These are phyloP conservation scores for Sclerotinia subarctica DNA, from an alignment of 2,329 filamentous ascomycete genomes.

Conservation along the genomic window DNA sequence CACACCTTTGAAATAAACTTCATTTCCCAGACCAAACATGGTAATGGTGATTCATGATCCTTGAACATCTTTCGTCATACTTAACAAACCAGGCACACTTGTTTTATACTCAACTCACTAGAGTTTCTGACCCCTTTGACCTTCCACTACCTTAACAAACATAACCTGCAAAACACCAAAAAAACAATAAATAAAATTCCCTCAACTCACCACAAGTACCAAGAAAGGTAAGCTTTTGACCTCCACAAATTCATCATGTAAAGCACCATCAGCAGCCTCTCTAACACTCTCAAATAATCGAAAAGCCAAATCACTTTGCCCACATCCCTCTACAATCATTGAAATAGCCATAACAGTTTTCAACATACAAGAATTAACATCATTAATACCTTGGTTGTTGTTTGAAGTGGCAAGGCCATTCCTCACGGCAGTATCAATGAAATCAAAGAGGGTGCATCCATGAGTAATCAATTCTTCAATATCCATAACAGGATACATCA, in stretches of 20 bases:
- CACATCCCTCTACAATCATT: conserved; percentile 73
- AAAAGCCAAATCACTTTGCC: conserved; percentile 70
- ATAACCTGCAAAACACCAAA: neutral
- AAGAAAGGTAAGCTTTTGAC: conserved; percentile 58
- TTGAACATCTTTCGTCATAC: neutral
- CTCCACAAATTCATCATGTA: conserved; percentile 53
- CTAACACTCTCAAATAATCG: conserved; percentile 76
- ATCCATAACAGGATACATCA: conserved; percentile 86
- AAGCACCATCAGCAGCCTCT: conserved; percentile 61
- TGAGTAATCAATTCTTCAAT: conserved; percentile 70
- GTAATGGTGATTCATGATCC: neutral
- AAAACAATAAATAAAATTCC: neutral
- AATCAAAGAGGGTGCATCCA: conserved; percentile 65
- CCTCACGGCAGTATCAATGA: conserved; percentile 64
- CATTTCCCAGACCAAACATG: neutral
- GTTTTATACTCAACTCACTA: neutral
- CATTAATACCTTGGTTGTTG: conserved; percentile 46
- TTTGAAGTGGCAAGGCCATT: conserved; percentile 55
- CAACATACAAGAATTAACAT: conserved; percentile 65
- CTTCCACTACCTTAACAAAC: neutral
- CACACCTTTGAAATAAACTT: neutral
- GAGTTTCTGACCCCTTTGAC: neutral
- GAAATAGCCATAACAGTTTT: conserved; percentile 82
- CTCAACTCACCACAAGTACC: conserved; percentile 50
- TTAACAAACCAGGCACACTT: neutral